Evolutionary conservation across 805 yeast species (phyloP).

Genomic region (Cyberlindnera mrakii): DNA sequence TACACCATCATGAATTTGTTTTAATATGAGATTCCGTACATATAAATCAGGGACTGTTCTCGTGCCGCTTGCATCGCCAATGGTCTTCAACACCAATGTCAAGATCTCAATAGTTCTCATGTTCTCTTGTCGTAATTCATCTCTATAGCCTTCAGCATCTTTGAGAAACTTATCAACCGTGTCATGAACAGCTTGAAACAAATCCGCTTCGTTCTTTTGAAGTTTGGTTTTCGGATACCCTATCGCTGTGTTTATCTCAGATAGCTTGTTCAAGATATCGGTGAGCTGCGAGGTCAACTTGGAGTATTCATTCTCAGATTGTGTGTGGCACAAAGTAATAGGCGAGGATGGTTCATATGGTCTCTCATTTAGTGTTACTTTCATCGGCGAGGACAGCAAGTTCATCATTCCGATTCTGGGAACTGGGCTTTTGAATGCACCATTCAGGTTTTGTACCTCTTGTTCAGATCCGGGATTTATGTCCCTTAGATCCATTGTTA

Average conservation of each 20-base stretch:
- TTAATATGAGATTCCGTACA: conserved; percentile 30
- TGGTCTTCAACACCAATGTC: conserved; percentile 25
- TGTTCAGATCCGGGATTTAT: not conserved
- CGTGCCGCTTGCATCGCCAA: conserved; percentile 32
- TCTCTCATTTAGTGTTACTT: conserved; percentile 11
- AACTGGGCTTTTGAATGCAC: conserved; percentile 10
- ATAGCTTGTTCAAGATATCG: conserved; percentile 31
- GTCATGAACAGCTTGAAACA: conserved; percentile 43
- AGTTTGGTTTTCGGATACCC: conserved; percentile 51
- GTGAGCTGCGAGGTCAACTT: conserved; percentile 15
- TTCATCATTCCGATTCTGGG: conserved; percentile 12
- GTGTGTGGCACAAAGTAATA: not conserved
- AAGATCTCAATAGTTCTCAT: conserved; percentile 21
- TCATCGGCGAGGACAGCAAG: conserved; percentile 22
- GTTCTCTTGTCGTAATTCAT: conserved; percentile 25
- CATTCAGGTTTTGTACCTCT: not conserved
- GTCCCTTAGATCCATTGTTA: not conserved
- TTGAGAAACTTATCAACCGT: conserved; percentile 39
- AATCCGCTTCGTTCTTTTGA: conserved; percentile 39
- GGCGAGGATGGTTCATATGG: conserved; percentile 7
- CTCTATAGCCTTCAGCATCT: conserved; percentile 32
- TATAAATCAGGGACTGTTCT: conserved; percentile 36
- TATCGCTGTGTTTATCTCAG: conserved; percentile 42
- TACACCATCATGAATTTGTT: conserved; percentile 19
- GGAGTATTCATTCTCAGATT: conserved; percentile 8